Conservation (phyloP, 2,329 filamentous ascomycete species). For the Corynespora cassiicola region DNA sequence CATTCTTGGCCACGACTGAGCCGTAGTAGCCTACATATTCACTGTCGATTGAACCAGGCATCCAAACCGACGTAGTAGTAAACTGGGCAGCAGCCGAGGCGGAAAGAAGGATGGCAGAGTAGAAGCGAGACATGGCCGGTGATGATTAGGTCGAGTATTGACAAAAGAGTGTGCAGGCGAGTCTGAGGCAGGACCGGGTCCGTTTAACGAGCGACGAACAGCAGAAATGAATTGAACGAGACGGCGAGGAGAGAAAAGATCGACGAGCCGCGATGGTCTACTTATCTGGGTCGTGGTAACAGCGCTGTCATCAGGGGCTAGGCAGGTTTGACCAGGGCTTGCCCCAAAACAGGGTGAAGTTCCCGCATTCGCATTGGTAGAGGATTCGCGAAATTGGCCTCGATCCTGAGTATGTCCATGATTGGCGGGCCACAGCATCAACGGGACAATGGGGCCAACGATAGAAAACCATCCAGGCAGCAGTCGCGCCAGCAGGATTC, state of each 20-base stretch:
- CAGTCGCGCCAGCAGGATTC: too few relatives aligned
- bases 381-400: slow-evolving; percentile 10
- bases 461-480: too few relatives aligned
- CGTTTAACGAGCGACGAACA: slow-evolving; percentile 13
- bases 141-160: background rate
- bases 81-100: slow-evolving; percentile 28
- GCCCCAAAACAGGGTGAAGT: too few relatives aligned
- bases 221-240: too few relatives aligned
- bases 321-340: slow-evolving; percentile 2
- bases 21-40: slow-evolving; percentile 20
- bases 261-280: slow-evolving; percentile 6
- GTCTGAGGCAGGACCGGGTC: slow-evolving; percentile 2
- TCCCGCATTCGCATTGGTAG: slow-evolving; percentile 6
- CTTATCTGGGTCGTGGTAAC: slow-evolving; percentile 8
- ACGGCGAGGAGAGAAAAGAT: slow-evolving; percentile 4
- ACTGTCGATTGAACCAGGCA: slow-evolving; percentile 20
- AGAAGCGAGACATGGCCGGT: slow-evolving; percentile 29
- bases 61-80: slow-evolving; percentile 36
- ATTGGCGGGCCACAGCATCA: too few relatives aligned
- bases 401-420: too few relatives aligned
- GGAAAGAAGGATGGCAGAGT: slow-evolving; percentile 26
- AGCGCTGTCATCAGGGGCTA: background rate
- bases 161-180: slow-evolving; percentile 2
- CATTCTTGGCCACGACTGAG: slow-evolving; percentile 26
- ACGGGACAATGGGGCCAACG: too few relatives aligned